These are phyloP conservation scores for Taxillus chinensis DNA, from an alignment of 164 flowering plant genomes.

Conservation along the genomic window DNA sequence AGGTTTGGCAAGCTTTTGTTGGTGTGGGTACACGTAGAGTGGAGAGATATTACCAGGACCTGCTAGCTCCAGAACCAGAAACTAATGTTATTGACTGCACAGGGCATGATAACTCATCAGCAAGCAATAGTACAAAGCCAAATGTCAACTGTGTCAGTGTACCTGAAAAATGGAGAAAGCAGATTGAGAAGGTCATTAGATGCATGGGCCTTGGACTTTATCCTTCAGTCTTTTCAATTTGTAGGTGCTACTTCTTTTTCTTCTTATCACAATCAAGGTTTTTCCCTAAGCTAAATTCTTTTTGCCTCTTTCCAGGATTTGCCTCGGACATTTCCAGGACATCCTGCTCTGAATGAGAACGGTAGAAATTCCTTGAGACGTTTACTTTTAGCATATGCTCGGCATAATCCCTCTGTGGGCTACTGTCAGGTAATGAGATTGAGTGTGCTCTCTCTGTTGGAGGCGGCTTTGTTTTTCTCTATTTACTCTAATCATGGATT, in stretches of 20 bases:
- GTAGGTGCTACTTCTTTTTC: constrained; percentile 11
- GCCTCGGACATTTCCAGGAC: constrained; percentile 14
- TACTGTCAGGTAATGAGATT: constrained; percentile 4
- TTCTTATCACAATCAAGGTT: constrained; percentile 4
- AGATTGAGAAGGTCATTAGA: constrained; percentile 12
- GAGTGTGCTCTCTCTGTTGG: not conserved
- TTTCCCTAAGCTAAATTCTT: constrained; percentile 13
- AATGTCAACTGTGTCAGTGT: not conserved
- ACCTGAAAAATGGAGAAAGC: constrained; percentile 6
- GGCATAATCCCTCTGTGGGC: constrained; percentile 5
- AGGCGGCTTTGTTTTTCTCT: no score
- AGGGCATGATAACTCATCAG: not conserved
- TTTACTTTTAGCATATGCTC: constrained; percentile 6
- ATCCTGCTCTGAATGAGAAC: constrained; percentile 2
- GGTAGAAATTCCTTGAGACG: constrained; percentile 4
- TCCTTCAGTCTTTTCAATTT: constrained; percentile 12
- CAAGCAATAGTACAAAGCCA: not conserved
- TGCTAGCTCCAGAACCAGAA: not conserved
- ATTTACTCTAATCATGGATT: no score
- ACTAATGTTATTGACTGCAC: not conserved
- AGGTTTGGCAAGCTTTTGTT: constrained; percentile 8
- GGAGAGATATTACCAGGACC: constrained; percentile 4
- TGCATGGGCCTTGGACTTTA: constrained; percentile 44
- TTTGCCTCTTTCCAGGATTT: constrained; percentile 20
- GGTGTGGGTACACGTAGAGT: not conserved